Evolutionary conservation across 192 early-diverging fungal genomes (phyloP).

Genomic region (Gryganskiella cystojenkinii): DNA sequence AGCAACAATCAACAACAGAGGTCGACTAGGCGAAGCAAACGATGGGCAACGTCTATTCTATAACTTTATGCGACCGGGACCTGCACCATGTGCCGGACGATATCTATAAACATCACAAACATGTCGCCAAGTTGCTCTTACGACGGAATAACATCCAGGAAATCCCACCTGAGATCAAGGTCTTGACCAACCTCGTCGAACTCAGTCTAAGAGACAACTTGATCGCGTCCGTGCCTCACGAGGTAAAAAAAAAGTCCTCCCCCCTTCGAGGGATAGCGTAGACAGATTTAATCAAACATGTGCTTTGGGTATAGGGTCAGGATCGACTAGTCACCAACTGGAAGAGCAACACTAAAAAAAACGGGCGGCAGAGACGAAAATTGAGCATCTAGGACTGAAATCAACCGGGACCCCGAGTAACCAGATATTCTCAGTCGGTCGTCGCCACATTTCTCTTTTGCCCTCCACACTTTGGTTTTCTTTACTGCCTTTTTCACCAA

Average conservation of each 20-base stretch:
- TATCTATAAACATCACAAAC: conserved; percentile 52
- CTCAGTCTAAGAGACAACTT: conserved; percentile 47
- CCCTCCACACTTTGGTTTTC: too few species aligned
- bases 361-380: too few species aligned
- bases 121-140: conserved; percentile 33
- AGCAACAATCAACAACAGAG: not conserved
- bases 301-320: too few species aligned
- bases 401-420: too few species aligned
- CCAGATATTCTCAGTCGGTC: too few species aligned
- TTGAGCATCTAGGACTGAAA: too few species aligned
- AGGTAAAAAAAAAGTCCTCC: conserved; percentile 14
- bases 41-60: conserved; percentile 51
- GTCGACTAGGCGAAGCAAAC: not conserved
- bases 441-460: too few species aligned
- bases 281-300: too few species aligned
- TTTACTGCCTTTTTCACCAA: too few species aligned
- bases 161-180: conserved; percentile 47
- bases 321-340: too few species aligned
- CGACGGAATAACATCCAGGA: conserved; percentile 48
- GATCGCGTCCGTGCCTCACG: conserved; percentile 22
- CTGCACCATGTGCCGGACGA: conserved; percentile 48
- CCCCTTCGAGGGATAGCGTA: too few species aligned
- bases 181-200: conserved; percentile 41
- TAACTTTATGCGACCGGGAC: conserved; percentile 45
- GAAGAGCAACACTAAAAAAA: too few species aligned